Percentiles rank a stretch among this genome's conserved stretches.
These are phyloP conservation scores for Arthrobotrys entomopaga DNA, from an alignment of 2,329 filamentous ascomycete species.

Conservation along the genomic window DNA sequence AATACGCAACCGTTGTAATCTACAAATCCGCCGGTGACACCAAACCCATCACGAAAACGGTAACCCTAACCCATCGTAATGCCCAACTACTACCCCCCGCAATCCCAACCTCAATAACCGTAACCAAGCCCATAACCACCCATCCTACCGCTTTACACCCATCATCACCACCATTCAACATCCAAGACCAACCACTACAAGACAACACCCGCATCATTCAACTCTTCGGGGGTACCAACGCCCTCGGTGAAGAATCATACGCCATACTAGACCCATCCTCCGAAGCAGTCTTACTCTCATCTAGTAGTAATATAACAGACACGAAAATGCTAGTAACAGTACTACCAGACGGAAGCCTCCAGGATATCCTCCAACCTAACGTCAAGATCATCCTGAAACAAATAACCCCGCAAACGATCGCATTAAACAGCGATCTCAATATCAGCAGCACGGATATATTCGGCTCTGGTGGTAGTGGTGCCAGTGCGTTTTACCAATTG, in stretches of 20 bases:
- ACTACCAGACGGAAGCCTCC: background rate
- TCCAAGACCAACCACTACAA: too few species aligned
- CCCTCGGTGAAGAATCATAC: background rate
- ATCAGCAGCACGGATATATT: too few species aligned
- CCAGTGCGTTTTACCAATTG: background rate
- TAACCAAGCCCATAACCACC: background rate
- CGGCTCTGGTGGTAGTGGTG: too few species aligned
- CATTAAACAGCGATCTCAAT: too few species aligned
- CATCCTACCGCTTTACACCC: background rate
- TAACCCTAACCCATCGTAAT: background rate
- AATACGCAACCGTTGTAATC: background rate
- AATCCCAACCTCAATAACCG: background rate
- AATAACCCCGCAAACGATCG: too few species aligned
- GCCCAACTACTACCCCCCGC: background rate
- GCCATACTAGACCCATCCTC: background rate
- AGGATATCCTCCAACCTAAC: background rate
- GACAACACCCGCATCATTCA: background rate
- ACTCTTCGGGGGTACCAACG: background rate
- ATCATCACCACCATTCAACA: background rate
- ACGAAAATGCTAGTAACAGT: background rate
- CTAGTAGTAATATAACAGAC: background rate
- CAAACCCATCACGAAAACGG: background rate
- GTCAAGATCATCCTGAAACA: background rate
- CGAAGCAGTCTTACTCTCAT: background rate
- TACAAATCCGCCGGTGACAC: background rate